Evolutionary conservation across 2,329 filamentous ascomycete species (phyloP).

Genomic region (Lasiodiplodia sp.): DNA sequence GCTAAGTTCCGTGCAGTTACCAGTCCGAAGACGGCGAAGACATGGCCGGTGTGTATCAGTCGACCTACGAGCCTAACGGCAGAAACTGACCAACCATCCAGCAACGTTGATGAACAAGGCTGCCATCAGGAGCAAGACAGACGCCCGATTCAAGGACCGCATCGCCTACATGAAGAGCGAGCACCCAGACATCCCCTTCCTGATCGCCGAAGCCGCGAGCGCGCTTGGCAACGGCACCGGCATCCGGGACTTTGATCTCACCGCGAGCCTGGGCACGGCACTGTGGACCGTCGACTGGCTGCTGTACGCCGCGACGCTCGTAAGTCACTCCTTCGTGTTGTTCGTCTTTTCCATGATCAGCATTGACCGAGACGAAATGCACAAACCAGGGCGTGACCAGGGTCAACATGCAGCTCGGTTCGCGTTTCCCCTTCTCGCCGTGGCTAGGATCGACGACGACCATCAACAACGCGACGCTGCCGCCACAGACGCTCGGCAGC

Average conservation of each 20-base stretch:
- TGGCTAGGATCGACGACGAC: not conserved
- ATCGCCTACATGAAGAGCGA: conserved; percentile 18
- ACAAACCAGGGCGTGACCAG: conserved; percentile 11
- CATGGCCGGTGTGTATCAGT: not conserved
- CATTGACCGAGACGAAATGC: not conserved
- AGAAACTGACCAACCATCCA: not conserved
- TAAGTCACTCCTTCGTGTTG: not conserved
- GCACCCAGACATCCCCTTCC: conserved; percentile 14
- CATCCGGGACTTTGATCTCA: conserved; percentile 23
- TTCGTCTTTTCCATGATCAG: not conserved
- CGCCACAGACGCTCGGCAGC: conserved; percentile 26
- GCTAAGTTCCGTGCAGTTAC: not conserved
- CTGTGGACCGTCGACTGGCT: conserved; percentile 27
- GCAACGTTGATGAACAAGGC: conserved; percentile 24
- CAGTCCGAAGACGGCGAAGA: conserved; percentile 6
- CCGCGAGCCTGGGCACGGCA: conserved; percentile 20
- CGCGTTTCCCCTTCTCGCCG: conserved; percentile 16
- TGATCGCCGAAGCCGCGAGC: conserved; percentile 16
- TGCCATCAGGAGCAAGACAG: not conserved
- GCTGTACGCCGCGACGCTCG: conserved; percentile 12
- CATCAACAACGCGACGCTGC: not conserved
- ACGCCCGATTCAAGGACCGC: conserved; percentile 16
- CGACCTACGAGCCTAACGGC: fast-evolving
- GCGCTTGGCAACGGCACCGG: conserved; percentile 14
- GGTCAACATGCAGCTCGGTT: conserved; percentile 25